Conservation (phyloP, 2,329 filamentous ascomycete species). For the Mycocentrospora acerina region DNA sequence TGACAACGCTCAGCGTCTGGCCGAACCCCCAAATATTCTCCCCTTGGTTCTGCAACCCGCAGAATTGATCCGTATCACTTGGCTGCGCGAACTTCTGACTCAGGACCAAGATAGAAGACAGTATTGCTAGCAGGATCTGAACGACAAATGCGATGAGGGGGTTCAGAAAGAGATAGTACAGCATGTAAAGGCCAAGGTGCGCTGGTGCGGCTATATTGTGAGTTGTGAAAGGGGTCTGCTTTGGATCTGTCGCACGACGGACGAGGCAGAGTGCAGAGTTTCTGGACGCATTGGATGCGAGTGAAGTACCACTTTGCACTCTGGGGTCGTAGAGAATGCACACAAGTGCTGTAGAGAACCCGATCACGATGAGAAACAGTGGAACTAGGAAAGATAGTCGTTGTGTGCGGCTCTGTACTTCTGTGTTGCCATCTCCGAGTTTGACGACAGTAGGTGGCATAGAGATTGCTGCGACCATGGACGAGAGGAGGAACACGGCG, state of each 20-base stretch:
- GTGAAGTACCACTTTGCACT: constrained; percentile 3
- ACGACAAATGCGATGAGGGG: constrained; percentile 29
- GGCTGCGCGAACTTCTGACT: constrained; percentile 32
- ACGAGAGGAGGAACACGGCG: constrained; percentile 26
- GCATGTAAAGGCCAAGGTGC: constrained; percentile 12
- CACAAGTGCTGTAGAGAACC: constrained; percentile 30
- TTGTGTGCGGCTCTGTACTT: constrained; percentile 17
- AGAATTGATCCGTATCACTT: constrained; percentile 17
- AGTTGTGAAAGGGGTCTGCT: not conserved
- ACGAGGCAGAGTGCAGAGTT: constrained; percentile 3
- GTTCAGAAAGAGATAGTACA: constrained; percentile 31
- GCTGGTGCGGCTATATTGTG: constrained; percentile 6
- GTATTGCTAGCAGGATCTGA: constrained; percentile 25
- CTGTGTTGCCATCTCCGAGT: constrained; percentile 1
- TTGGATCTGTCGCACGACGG: constrained; percentile 10
- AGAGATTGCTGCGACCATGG: constrained; percentile 29
- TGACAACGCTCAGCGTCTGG: constrained; percentile 33
- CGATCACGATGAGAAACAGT: constrained; percentile 28
- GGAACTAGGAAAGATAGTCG: constrained; percentile 26
- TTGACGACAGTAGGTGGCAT: constrained; percentile 13
- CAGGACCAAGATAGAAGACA: constrained; percentile 26
- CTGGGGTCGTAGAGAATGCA: constrained; percentile 29
- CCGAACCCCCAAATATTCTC: constrained; percentile 36
- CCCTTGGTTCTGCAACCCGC: constrained; percentile 23
- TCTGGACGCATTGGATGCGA: constrained; percentile 3